Percentiles rank a stretch among this genome's conserved stretches.
Evolutionary conservation across 75 land plant species (phyloP).

Genomic region (Ceratopteris richardii): DNA sequence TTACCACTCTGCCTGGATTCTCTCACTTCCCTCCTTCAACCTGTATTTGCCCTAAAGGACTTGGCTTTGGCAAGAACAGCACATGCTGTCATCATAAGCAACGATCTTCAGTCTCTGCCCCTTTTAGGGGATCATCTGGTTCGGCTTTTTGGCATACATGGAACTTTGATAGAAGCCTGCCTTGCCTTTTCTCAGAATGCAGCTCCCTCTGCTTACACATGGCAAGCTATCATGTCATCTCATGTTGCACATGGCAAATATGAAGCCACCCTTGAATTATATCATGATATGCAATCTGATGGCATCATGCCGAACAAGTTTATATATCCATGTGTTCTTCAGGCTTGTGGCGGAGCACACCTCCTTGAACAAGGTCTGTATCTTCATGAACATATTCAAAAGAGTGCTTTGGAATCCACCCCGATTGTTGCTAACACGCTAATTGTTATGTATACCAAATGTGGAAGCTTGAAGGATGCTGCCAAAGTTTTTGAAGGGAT

Average conservation of each 20-base stretch:
- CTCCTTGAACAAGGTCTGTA: slow-evolving; percentile 33
- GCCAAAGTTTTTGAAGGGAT: slow-evolving; percentile 46
- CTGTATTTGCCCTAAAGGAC: not conserved
- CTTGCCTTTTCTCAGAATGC: not conserved
- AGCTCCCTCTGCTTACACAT: slow-evolving; percentile 19
- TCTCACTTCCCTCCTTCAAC: no score
- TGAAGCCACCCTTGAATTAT: slow-evolving; percentile 22
- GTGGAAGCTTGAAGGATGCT: slow-evolving; percentile 48
- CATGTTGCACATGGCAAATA: slow-evolving; percentile 32
- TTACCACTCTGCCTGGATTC: no score
- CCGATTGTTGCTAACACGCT: slow-evolving; percentile 37
- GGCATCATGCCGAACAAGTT: slow-evolving; percentile 60
- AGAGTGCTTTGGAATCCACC: slow-evolving; percentile 31
- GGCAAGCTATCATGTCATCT: slow-evolving; percentile 44
- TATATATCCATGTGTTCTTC: slow-evolving; percentile 50
- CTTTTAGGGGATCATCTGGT: not conserved
- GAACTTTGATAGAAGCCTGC: not conserved
- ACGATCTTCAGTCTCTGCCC: not conserved
- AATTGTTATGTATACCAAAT: slow-evolving; percentile 61
- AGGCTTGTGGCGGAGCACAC: slow-evolving; percentile 42
- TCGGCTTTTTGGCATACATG: not conserved
- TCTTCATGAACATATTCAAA: slow-evolving; percentile 40
- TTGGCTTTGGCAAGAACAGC: not conserved
- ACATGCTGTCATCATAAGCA: not conserved
- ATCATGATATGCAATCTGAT: slow-evolving; percentile 41